Evolutionary conservation across 1,284 basidiomycete species (phyloP), one percentile per base, ranked within the genome.

Genomic region (Phellopilus nigrolimitatus): DNA sequence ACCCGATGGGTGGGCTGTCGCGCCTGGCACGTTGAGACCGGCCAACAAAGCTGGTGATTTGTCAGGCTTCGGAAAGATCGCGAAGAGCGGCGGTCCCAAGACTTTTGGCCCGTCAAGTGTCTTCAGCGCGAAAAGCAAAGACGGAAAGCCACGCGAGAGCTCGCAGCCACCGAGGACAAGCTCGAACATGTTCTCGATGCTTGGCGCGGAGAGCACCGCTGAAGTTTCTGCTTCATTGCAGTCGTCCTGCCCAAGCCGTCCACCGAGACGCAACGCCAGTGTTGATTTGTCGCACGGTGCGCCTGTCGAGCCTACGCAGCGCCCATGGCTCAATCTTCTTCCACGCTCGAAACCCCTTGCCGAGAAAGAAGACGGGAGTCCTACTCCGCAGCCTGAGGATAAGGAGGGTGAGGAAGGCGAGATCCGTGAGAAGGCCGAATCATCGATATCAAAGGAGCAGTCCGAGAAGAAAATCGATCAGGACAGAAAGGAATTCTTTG

Each of bases 151-250:
- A 68, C 71, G 75, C 25, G 73, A 76, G 8, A 82, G 71, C 24
- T 71, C 88, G 56, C 78, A 87, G 3, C 70, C 93, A 12, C 85
- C 90, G 5, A 80, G 92, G 44, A 82, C 84, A 25, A 82, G 76
- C 59, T 94, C 91, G 56, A 97, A 95, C 69, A 95, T 93, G 88
- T 95, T 95, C 73, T 83, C 82, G 13, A 78, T 88, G 73, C 80
- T 91, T 45, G 74, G 71, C 55, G 60, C 71, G 25, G 80, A 80
- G 52, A 73, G 79, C 21, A 65, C 71, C 2, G 70, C 66, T 1
- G 82, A 80, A 25, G 62, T 71, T n/a, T 58, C 71, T 28, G 59
- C 67, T 6, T 57, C 64, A 62, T 86, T 78, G n/a, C 10, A 47
- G 12, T 28, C 51, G 4, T 44, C 49, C 19, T 25, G 43, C 19